Base-by-base conservation (phyloP, 257 asterid genomes). In the Cinchona pubescens region DNA sequence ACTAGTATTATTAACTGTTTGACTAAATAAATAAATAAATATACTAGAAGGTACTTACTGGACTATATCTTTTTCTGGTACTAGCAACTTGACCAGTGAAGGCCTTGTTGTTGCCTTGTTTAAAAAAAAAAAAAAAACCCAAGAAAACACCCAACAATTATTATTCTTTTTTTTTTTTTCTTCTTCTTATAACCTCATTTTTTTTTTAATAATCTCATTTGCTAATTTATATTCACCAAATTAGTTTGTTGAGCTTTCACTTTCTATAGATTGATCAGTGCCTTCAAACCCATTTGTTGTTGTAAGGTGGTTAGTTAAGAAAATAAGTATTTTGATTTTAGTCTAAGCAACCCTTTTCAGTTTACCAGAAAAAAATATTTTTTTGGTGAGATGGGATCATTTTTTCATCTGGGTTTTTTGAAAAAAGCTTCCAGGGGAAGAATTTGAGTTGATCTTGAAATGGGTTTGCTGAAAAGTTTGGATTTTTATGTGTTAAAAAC, bases 171-270 rank as follows among this genome's bases (percentile, higher is more conserved):
- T 7, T 35, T 2, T 35, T 9, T 55, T 45, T 16, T 65, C n/a
- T n/a, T 16, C 34, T 42, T 73, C 46, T 67, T 49, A 40, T 51
- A 70, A 30, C 27, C 46, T 27, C 37, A 37, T 53, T 27, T n/a
- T 16, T 30, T 42, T 73, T 55, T 67, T 49, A 43, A 40, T 51
- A 70, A 30, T 27, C 46, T 27, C 37, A 37, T 53, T 25, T 58
- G 25, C 51, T 27, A 66, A 46, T 56, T 76, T 53, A n/a, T 23
- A 58, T 76, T 82, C 79, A 72, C 37, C 56, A 69, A n/a, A 10
- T 82, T 81, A 46, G 80, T 90, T 85, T 76, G 97, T 87, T 93
- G 83, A 78, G 82, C 91, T 80, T 87, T 90, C 98, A 64, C 74
- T 87, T 75, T 93, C 96, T 73, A 73, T 69, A 66, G 37, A 79